These are phyloP conservation scores for Ophiosphaerella herpotricha DNA, from an alignment of 2,329 filamentous ascomycete species.

Conservation along the genomic window DNA sequence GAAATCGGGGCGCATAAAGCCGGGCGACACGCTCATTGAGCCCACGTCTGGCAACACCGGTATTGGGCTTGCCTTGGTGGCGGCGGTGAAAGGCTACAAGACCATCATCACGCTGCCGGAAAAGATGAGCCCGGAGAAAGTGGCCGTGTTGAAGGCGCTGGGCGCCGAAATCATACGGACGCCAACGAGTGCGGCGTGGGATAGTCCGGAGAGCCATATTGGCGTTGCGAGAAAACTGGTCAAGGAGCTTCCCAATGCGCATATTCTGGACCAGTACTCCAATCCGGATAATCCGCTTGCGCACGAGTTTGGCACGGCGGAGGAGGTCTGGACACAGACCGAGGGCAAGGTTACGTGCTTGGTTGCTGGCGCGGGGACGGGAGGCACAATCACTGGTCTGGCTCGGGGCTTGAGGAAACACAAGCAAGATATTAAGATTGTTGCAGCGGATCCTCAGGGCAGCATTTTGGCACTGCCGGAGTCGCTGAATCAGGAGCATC, in stretches of 20 bases:
- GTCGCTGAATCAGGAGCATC: conserved; percentile 75
- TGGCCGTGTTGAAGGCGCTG: conserved; percentile 88
- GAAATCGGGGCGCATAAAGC: conserved; percentile 88
- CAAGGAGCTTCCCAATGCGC: conserved; percentile 94
- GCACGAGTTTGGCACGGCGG: conserved; percentile 90
- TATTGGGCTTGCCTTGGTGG: conserved; percentile 92
- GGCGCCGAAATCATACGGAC: conserved; percentile 98
- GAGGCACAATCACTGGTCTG: conserved; percentile 91
- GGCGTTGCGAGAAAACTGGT: conserved; percentile 87
- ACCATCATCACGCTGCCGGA: conserved; percentile 98
- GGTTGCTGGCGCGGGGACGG: conserved; percentile 91
- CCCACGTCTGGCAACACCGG: conserved; percentile 98
- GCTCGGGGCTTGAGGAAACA: conserved; percentile 86
- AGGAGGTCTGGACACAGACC: conserved; percentile 95
- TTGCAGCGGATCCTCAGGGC: conserved; percentile 90
- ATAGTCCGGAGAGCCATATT: conserved; percentile 94
- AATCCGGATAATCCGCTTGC: conserved; percentile 91
- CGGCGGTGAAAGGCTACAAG: conserved; percentile 95
- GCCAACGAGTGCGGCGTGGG: conserved; percentile 92
- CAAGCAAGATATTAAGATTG: conserved; percentile 80
- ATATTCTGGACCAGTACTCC: conserved; percentile 95
- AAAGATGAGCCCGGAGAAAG: conserved; percentile 99
- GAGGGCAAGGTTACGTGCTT: conserved; percentile 79
- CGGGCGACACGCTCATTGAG: conserved; percentile 95
- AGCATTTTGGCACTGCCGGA: conserved; percentile 87